A percentile compares a stretch with the other conserved stretches of the same genome.
Evolutionary conservation across 257 asterid genomes (phyloP).

Genomic region (Euphrasia confusa): DNA sequence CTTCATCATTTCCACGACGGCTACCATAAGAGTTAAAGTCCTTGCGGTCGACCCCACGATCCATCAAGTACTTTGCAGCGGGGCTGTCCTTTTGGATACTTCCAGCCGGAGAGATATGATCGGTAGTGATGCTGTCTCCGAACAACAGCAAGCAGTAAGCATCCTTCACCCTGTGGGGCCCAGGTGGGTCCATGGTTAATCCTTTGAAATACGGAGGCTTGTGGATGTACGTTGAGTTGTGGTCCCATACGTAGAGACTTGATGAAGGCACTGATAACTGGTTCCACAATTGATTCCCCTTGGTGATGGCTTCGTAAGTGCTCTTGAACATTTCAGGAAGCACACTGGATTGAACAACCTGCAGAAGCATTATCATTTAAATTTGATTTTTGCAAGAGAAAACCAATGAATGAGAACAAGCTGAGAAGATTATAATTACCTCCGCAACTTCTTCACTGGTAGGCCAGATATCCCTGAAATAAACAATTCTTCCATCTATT

Average conservation of each 20-base stretch:
- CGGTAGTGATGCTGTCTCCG: constrained; percentile 96
- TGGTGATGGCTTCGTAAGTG: constrained; percentile 81
- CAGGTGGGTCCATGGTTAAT: constrained; percentile 85
- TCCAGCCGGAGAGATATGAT: constrained; percentile 96
- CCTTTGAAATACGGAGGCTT: constrained; percentile 87
- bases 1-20: constrained; percentile 95
- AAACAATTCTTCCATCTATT: constrained; percentile 69
- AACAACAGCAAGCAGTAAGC: constrained; percentile 81
- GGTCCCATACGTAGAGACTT: constrained; percentile 77
- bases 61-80: constrained; percentile 82
- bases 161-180: constrained; percentile 73
- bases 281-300: constrained; percentile 83
- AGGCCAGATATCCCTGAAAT: constrained; percentile 88
- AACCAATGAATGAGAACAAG: no score
- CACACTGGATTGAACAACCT: constrained; percentile 93
- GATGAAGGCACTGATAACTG: constrained; percentile 68
- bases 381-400: neutral
- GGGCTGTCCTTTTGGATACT: constrained; percentile 93
- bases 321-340: constrained; percentile 94
- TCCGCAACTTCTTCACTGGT: constrained; percentile 58
- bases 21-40: constrained; percentile 96
- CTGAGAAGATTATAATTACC: no score
- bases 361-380: neutral
- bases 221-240: constrained; percentile 79
- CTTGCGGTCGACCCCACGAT: constrained; percentile 75